Evolutionary conservation across 257 asterid genomes (phyloP), one percentile per base, ranked within the genome.

Genomic region (Petrea volubilis): DNA sequence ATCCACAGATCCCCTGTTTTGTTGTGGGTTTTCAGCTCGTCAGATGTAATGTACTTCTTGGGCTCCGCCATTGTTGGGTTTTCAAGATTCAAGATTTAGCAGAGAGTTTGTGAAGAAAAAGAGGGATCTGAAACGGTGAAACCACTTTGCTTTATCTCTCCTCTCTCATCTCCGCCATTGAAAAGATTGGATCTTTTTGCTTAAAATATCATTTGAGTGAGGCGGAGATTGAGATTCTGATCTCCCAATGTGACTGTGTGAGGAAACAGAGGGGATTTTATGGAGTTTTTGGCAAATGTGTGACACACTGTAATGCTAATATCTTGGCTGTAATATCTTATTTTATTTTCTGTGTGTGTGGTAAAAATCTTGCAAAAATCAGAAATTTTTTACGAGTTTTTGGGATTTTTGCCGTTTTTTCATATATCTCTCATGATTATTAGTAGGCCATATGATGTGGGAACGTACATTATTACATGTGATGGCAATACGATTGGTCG

Each of bases 1-100:
- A 93, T 88, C 98, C 98, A 93, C 0, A 93, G 88, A 83, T 93
- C 97, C 77, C 96, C 96, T 5, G 71, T 69, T 71, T 81, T 87
- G 81, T 81, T 82, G 83, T 93, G 98, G 38, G 81, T 74, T 80
- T 83, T 83, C 41, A 93, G 96, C 76, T 90, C 98, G 6, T 82
- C 91, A 4, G 83, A 68, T 10, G 90, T 74, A 74, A 93, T 84
- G 87, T 87, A 93, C 76, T 59, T 82, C 29, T 78, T 84, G 8
- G 56, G 33, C 13, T 79, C 91, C 53, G 78, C 74, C 89, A 89
- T 88, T 90, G 56, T 76, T 21, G 68, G 8, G n/a, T n/a, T 38
- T 59, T 25, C 60, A 25, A 59, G 52, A 28, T 63, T 47, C 63
- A 21, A 71, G 75, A 20, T 72, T 72, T 10, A 12, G 1, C 8